phyloP scores from a whole-genome alignment of 345 rosid species.

The Eucalyptus albens region DNA sequence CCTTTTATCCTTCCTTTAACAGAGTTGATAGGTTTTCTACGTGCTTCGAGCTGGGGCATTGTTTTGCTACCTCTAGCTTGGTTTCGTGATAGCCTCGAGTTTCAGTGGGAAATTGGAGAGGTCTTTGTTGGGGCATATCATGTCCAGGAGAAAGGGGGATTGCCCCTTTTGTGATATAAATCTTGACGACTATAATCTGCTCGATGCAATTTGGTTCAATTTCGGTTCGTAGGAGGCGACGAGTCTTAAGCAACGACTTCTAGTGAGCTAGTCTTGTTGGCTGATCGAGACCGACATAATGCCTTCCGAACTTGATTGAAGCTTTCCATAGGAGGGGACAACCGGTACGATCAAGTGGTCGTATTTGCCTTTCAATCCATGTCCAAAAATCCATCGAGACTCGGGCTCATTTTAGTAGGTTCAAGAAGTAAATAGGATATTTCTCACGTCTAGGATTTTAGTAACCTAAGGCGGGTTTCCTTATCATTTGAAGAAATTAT shows the following conservation, averaged over 20 bases:
- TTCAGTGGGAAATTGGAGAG: neutral
- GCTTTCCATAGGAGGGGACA: neutral
- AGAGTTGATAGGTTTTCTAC: neutral
- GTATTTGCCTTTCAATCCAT: neutral
- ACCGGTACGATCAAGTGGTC: neutral
- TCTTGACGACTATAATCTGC: accelerated
- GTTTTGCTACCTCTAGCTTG: neutral
- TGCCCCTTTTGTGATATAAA: neutral
- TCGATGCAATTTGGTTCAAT: neutral
- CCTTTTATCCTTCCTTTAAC: neutral
- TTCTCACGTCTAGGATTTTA: neutral
- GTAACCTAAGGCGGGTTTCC: neutral
- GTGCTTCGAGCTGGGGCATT: neutral
- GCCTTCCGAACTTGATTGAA: neutral
- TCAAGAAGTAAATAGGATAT: neutral
- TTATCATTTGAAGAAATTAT: neutral
- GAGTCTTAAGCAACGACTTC: neutral
- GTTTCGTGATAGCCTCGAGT: neutral
- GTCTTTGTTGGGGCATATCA: neutral
- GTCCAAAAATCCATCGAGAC: neutral
- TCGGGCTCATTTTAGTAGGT: neutral
- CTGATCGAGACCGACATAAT: neutral
- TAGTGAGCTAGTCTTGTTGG: neutral
- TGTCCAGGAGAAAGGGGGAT: neutral
- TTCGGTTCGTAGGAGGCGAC: too few species aligned